A percentile compares a stretch with the other conserved stretches of the same genome.
phyloP scores from a whole-genome alignment of 306 rosid species.

The Fagus sylvatica region DNA sequence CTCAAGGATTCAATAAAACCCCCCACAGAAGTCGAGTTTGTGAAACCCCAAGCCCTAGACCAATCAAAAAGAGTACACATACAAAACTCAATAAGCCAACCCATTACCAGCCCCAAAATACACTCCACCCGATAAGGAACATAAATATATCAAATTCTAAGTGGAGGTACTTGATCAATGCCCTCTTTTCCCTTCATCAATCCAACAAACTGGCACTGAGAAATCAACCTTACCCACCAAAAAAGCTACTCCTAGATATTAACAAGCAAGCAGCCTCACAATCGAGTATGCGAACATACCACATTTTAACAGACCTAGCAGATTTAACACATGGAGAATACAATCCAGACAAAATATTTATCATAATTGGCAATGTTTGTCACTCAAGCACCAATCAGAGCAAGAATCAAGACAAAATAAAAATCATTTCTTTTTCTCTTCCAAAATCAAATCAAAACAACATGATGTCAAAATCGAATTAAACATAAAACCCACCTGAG shows the following conservation, averaged over 20 bases:
- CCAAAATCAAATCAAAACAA: neutral
- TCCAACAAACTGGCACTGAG: neutral
- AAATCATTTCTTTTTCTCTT: neutral
- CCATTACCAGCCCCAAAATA: neutral
- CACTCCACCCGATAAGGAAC: neutral
- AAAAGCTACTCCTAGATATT: neutral
- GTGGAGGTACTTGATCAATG: neutral
- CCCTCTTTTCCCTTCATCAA: neutral
- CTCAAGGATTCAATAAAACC: too few relatives aligned
- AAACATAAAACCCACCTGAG: constrained; percentile 61
- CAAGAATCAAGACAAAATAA: neutral
- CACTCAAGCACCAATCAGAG: neutral
- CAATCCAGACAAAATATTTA: neutral
- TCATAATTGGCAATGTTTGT: neutral
- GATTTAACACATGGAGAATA: neutral
- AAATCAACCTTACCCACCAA: neutral
- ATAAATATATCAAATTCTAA: neutral
- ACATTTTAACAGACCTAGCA: neutral
- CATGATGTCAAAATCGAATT: constrained; percentile 6
- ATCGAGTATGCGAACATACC: neutral
- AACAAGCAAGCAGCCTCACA: neutral
- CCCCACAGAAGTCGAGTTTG: too few relatives aligned
- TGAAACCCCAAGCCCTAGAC: too few relatives aligned
- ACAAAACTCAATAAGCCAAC: too few relatives aligned
- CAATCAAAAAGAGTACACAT: too few relatives aligned